A percentile compares a stretch with the other conserved stretches of the same genome.
Conservation (phyloP, 495 filamentous ascomycete genomes). For the Xylaria cubensis region DNA sequence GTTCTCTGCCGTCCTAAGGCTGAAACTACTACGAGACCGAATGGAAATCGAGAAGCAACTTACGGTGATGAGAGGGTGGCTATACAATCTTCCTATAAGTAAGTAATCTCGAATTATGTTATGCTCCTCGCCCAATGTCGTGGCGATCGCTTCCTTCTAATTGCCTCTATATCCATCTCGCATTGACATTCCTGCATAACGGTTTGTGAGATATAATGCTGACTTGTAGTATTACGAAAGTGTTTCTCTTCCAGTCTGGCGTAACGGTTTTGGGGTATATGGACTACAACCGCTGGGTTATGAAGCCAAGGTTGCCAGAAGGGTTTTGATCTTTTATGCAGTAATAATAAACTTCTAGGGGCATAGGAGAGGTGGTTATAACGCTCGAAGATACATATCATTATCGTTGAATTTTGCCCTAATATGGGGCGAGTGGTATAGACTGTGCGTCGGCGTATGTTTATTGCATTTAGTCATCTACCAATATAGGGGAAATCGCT, state of each 20-base stretch:
- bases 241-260: constrained; percentile 54
- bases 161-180: not conserved
- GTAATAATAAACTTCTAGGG: not conserved
- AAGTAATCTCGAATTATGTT: not conserved
- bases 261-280: constrained; percentile 33
- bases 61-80: constrained; percentile 56
- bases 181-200: too few species aligned
- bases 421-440: not conserved
- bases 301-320: constrained; percentile 15
- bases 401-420: not conserved
- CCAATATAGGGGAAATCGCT: not conserved
- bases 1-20: constrained; percentile 56
- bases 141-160: not conserved
- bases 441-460: not conserved
- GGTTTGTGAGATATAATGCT: too few species aligned
- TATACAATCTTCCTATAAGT: constrained; percentile 59
- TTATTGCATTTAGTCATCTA: not conserved
- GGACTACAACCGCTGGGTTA: constrained; percentile 35
- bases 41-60: constrained; percentile 50
- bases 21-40: constrained; percentile 47
- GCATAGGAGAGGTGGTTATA: not conserved
- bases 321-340: not conserved
- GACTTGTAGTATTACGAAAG: constrained; percentile 4
- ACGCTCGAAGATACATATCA: not conserved
- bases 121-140: too few species aligned